Conservation (phyloP, 805 yeast genomes). For the Lachancea kluyveri region DNA sequence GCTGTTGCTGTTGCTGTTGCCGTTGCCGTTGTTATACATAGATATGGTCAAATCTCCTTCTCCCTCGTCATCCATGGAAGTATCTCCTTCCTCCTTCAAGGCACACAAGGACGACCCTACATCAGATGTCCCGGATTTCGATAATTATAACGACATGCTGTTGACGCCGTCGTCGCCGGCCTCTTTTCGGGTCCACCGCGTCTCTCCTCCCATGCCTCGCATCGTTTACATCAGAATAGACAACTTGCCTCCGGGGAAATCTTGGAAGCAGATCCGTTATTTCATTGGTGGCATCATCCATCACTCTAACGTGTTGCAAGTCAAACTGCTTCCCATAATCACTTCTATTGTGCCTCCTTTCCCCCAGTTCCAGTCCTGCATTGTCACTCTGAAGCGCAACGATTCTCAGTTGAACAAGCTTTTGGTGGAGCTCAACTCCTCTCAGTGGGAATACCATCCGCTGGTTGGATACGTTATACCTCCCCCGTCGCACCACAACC, state of each 20-base stretch:
- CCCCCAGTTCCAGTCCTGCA: constrained; percentile 27
- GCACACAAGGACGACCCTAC: no score
- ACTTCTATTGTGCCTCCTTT: constrained; percentile 30
- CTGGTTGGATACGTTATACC: constrained; percentile 25
- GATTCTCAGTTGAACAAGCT: constrained; percentile 20
- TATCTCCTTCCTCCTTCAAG: no score
- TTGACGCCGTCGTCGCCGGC: no score
- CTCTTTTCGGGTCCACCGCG: no score
- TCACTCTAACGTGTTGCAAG: constrained; percentile 25
- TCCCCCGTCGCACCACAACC: constrained; percentile 6
- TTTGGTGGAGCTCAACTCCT: constrained; percentile 23
- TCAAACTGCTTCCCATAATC: constrained; percentile 27
- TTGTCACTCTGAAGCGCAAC: constrained; percentile 19
- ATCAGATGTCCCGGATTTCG: no score
- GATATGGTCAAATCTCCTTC: no score
- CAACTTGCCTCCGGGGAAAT: constrained; percentile 30
- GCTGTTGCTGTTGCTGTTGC: no score
- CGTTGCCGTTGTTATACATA: no score
- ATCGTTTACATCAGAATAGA: constrained; percentile 21
- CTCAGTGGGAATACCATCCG: constrained; percentile 29
- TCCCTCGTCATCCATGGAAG: no score
- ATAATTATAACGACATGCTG: no score
- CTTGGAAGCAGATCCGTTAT: constrained; percentile 30
- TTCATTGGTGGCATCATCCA: constrained; percentile 29
- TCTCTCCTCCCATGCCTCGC: no score